Percentiles rank a stretch among this genome's conserved stretches.
These are phyloP conservation scores for Rosa chinensis DNA, from an alignment of 306 rosid genomes.

Conservation along the genomic window DNA sequence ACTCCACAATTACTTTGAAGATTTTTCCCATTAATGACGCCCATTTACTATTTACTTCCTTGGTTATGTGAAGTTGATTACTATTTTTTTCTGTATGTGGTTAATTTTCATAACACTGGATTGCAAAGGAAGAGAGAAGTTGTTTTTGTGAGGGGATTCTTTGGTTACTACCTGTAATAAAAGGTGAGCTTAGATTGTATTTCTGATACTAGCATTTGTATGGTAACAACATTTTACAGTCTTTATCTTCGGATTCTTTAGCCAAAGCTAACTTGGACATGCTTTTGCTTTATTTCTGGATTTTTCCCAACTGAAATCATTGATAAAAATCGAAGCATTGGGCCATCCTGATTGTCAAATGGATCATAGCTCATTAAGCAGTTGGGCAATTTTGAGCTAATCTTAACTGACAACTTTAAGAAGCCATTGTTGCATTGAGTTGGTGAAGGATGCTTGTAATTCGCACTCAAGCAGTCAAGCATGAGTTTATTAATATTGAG, in stretches of 20 bases:
- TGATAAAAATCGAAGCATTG: neutral
- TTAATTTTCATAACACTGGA: slow-evolving; percentile 22
- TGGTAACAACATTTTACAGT: neutral
- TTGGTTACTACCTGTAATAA: slow-evolving; percentile 33
- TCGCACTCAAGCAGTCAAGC: slow-evolving; percentile 1
- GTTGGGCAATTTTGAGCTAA: neutral
- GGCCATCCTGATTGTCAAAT: neutral
- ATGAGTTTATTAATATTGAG: neutral
- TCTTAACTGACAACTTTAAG: neutral
- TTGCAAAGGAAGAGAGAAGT: slow-evolving; percentile 10
- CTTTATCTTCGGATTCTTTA: neutral
- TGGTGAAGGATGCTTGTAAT: slow-evolving; percentile 1
- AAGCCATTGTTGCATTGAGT: slow-evolving; percentile 11
- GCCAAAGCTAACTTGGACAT: neutral
- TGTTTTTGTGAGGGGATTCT: slow-evolving; percentile 17
- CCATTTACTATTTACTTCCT: slow-evolving; percentile 19
- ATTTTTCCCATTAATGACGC: slow-evolving; percentile 9
- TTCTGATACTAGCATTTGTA: neutral
- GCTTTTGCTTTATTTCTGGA: neutral
- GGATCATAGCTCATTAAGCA: neutral
- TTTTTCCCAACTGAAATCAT: neutral
- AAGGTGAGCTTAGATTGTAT: slow-evolving; percentile 15
- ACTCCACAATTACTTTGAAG: slow-evolving; percentile 17
- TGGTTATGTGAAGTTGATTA: slow-evolving; percentile 30
- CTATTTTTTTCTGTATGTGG: slow-evolving; percentile 7